Evolutionary conservation across 1,284 basidiomycete species (phyloP).

Genomic region (Rhodotorula sp.): DNA sequence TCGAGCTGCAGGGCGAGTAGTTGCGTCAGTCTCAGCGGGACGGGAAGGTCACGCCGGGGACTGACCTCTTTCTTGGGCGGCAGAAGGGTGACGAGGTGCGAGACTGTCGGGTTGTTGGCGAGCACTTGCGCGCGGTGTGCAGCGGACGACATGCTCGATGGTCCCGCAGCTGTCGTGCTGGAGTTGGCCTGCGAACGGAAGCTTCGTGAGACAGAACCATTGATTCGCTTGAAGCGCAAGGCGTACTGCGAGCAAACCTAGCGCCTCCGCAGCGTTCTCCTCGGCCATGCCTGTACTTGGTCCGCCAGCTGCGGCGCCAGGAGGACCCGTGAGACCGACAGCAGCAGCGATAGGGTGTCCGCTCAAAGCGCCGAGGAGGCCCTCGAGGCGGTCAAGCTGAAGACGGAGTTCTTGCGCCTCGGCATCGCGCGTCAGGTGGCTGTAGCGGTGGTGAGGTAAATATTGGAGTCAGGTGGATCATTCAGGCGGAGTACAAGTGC

Average conservation of each 20-base stretch:
- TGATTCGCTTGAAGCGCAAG: fast-evolving
- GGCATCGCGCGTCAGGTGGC: constrained; percentile 34
- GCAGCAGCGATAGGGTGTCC: not conserved
- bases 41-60: too few relatives aligned
- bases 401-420: constrained; percentile 34
- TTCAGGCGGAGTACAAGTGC: too few relatives aligned
- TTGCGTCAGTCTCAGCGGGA: not conserved
- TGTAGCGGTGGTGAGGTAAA: not conserved
- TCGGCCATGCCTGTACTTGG: not conserved
- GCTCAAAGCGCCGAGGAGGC: constrained; percentile 17
- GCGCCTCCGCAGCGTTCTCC: constrained; percentile 20
- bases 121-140: constrained; percentile 10
- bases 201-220: not conserved
- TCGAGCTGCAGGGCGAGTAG: constrained; percentile 19
- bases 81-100: constrained; percentile 14
- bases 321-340: not conserved
- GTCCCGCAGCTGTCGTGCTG: not conserved
- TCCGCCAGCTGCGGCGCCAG: not conserved
- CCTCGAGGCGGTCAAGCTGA: constrained; percentile 37
- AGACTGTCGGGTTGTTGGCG: not conserved
- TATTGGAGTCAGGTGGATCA: not conserved
- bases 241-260: constrained; percentile 20
- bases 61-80: constrained; percentile 27
- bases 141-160: not conserved
- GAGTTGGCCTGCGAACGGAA: not conserved